A percentile compares a stretch with the other conserved stretches of the same genome.
These are phyloP conservation scores for Penicillium pancosmium DNA, from an alignment of 495 filamentous ascomycete species.

Conservation along the genomic window DNA sequence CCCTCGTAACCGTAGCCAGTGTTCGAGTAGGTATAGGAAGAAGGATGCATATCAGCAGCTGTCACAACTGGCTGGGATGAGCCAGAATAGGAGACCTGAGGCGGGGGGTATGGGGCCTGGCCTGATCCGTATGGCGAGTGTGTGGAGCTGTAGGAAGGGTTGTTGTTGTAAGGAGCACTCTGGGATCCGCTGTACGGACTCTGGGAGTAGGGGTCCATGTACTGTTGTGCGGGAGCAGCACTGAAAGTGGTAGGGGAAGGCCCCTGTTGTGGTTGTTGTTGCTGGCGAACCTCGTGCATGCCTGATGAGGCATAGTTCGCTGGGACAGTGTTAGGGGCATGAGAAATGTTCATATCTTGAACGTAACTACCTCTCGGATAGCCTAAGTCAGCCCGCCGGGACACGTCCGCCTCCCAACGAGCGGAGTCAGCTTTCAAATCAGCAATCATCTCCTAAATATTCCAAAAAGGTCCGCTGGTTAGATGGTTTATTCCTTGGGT, in stretches of 20 bases:
- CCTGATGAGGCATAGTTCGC: conserved; percentile 38
- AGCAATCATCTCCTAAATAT: conserved; percentile 77
- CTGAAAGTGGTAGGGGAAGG: conserved; percentile 44
- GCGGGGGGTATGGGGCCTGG: conserved; percentile 40
- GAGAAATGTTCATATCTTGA: conserved; percentile 46
- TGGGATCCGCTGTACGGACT: conserved; percentile 40
- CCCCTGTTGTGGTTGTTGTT: conserved; percentile 26
- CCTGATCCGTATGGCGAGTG: conserved; percentile 43
- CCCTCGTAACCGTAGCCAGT: conserved; percentile 45
- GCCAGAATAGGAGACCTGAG: conserved; percentile 43
- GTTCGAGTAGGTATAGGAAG: conserved; percentile 46
- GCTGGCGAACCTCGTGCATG: conserved; percentile 41
- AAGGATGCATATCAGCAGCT: conserved; percentile 40
- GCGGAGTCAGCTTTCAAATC: conserved; percentile 82
- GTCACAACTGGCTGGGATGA: conserved; percentile 42
- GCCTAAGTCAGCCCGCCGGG: conserved; percentile 52
- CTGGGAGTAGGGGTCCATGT: conserved; percentile 43
- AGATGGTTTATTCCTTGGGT: conserved; percentile 20
- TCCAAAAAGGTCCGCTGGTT: conserved; percentile 23
- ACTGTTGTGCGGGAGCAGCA: conserved; percentile 38
- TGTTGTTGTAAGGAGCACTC: conserved; percentile 38
- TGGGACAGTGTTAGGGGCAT: conserved; percentile 40
- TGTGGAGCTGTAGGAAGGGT: conserved; percentile 39
- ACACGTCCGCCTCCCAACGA: conserved; percentile 75
- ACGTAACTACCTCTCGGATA: conserved; percentile 51